Evolutionary conservation across 331 rosid species (phyloP).

Genomic region (Stylosanthes scabra): DNA sequence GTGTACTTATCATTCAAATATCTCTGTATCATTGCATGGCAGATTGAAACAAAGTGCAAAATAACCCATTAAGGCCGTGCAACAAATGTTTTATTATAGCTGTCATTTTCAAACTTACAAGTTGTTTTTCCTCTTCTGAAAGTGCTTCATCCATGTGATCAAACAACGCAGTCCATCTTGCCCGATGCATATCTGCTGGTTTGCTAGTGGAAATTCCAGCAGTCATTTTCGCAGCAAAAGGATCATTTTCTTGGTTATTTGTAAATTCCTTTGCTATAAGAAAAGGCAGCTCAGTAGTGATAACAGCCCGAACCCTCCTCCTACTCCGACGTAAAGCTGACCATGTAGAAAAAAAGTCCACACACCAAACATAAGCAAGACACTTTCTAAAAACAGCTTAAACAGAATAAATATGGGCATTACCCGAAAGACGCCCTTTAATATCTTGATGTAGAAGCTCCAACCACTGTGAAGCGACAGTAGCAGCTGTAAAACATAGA

Average conservation of each 20-base stretch:
- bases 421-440: conserved; percentile 93
- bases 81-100: neutral
- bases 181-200: conserved; percentile 76
- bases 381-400: conserved; percentile 21
- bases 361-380: conserved; percentile 27
- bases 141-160: conserved; percentile 90
- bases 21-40: conserved; percentile 1
- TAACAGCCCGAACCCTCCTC: conserved; percentile 81
- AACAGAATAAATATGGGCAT: conserved; percentile 29
- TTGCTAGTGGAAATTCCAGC: conserved; percentile 47
- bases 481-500: conserved; percentile 80
- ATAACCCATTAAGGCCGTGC: neutral
- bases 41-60: conserved; percentile 8
- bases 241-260: conserved; percentile 54
- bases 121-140: conserved; percentile 91
- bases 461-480: conserved; percentile 97
- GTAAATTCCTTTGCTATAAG: conserved; percentile 76
- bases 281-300: conserved; percentile 82
- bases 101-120: conserved; percentile 56
- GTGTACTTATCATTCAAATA: neutral
- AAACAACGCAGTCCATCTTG: conserved; percentile 81
- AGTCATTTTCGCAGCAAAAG: conserved; percentile 36
- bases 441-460: conserved; percentile 86
- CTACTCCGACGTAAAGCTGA: conserved; percentile 87
- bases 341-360: conserved; percentile 40